Evolutionary conservation across 1,139 yeast genomes (phyloP).

Genomic region (Saccharomyces pastorianus): DNA sequence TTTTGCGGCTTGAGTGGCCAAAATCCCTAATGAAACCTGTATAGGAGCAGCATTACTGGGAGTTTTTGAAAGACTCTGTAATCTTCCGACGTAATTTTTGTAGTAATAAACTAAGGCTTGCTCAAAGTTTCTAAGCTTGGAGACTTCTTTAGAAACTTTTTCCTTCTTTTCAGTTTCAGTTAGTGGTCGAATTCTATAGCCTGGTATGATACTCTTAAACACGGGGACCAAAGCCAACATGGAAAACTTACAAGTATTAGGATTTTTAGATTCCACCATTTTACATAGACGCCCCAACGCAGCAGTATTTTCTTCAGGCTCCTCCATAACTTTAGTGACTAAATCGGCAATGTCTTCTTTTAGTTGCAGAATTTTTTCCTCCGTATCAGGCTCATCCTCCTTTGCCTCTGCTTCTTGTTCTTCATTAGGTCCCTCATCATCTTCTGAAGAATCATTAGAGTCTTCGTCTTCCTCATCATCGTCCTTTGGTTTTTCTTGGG

Average conservation of each 20-base stretch:
- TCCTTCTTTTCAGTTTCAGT: constrained; percentile 75
- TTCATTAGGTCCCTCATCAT: constrained; percentile 23
- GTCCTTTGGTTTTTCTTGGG: constrained; percentile 21
- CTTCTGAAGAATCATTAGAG: constrained; percentile 16
- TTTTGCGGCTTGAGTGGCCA: constrained; percentile 53
- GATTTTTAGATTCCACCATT: constrained; percentile 60
- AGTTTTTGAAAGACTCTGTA: constrained; percentile 36
- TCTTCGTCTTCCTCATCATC: constrained; percentile 27
- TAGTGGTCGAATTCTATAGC: constrained; percentile 76
- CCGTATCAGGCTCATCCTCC: constrained; percentile 46
- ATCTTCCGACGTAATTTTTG: constrained; percentile 53
- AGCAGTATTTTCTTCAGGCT: constrained; percentile 77
- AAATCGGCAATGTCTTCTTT: constrained; percentile 80
- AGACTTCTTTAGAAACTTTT: constrained; percentile 75
- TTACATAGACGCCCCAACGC: constrained; percentile 62
- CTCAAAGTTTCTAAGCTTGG: constrained; percentile 68
- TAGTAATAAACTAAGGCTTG: constrained; percentile 66
- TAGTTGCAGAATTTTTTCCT: constrained; percentile 48
- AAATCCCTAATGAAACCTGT: constrained; percentile 32
- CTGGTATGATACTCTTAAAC: constrained; percentile 79
- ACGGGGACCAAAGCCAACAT: constrained; percentile 75
- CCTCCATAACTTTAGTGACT: constrained; percentile 73
- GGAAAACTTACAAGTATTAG: constrained; percentile 65
- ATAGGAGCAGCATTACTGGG: constrained; percentile 36
- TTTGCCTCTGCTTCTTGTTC: constrained; percentile 33